These are phyloP conservation scores for Coemansia sp. DNA, from an alignment of 371 early-diverging fungal species.

Conservation along the genomic window DNA sequence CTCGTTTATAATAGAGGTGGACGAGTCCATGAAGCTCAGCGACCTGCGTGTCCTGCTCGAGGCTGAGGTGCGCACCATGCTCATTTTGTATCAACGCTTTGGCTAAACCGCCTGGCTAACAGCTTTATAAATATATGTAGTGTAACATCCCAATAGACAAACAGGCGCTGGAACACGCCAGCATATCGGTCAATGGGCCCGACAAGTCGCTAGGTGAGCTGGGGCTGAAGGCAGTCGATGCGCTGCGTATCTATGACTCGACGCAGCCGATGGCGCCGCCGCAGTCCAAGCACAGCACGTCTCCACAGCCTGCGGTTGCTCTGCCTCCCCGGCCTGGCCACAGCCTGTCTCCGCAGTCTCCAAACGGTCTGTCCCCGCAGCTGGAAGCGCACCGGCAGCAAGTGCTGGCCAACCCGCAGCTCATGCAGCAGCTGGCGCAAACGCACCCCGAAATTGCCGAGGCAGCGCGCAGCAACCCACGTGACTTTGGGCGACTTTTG, in stretches of 20 bases:
- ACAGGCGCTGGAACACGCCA: slow-evolving; percentile 62
- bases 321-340: too few species aligned
- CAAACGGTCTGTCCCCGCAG: slow-evolving; percentile 40
- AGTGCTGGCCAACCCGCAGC: slow-evolving; percentile 64
- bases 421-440: slow-evolving; percentile 55
- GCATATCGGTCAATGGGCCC: slow-evolving; percentile 58
- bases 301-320: too few species aligned
- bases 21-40: slow-evolving; percentile 76
- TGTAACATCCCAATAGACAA: slow-evolving; percentile 59
- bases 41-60: slow-evolving; percentile 82
- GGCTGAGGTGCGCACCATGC: slow-evolving; percentile 59
- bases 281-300: slow-evolving; percentile 1
- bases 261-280: slow-evolving; percentile 6
- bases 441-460: slow-evolving; percentile 37
- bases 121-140: slow-evolving; percentile 41
- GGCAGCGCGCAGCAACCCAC: slow-evolving; percentile 48
- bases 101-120: neutral
- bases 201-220: slow-evolving; percentile 65
- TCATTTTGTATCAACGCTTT: neutral
- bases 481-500: slow-evolving; percentile 32
- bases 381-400: slow-evolving; percentile 77
- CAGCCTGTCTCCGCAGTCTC: neutral
- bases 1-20: slow-evolving; percentile 62
- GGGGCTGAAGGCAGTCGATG: slow-evolving; percentile 71
- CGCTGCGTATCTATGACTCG: slow-evolving; percentile 62